Percentiles rank a stretch among this genome's conserved stretches.
phyloP scores from a whole-genome alignment of 352 stramenopile species.

The Plasmopara muralis region DNA sequence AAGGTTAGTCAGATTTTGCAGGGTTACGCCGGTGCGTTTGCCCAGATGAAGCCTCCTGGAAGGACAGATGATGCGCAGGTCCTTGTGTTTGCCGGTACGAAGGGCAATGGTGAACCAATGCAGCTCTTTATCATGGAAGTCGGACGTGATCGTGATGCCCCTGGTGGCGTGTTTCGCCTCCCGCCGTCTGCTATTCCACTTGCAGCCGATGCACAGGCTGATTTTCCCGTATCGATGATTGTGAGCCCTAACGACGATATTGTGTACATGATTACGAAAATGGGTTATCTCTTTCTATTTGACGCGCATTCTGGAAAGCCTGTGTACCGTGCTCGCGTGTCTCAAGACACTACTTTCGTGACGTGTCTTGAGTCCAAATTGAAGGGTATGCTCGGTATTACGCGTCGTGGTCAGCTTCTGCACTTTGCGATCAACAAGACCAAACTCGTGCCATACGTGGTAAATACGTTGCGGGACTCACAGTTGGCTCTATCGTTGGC shows the following conservation, averaged over 20 bases:
- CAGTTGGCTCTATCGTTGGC: constrained; percentile 94
- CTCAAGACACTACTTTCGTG: constrained; percentile 98
- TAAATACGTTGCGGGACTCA: constrained; percentile 96
- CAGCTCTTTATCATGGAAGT: constrained; percentile 99
- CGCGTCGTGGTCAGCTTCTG: constrained; percentile 94
- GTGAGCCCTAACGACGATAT: constrained; percentile 90
- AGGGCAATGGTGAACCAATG: constrained; percentile 66
- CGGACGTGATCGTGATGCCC: constrained; percentile 92
- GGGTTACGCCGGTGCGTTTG: constrained; percentile 96
- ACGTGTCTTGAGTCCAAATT: constrained; percentile 85
- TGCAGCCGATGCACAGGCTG: constrained; percentile 91
- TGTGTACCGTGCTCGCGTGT: constrained; percentile 96
- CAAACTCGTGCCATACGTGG: constrained; percentile 98
- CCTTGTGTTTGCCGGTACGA: constrained; percentile 79
- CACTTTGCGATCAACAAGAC: constrained; percentile 97
- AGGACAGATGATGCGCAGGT: constrained; percentile 88
- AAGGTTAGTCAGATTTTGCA: constrained; percentile 97
- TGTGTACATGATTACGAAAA: constrained; percentile 99
- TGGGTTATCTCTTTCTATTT: constrained; percentile 99
- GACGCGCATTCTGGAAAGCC: constrained; percentile 98
- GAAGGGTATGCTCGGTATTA: constrained; percentile 98
- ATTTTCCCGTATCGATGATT: constrained; percentile 98
- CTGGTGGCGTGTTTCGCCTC: constrained; percentile 93
- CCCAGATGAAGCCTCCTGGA: constrained; percentile 92
- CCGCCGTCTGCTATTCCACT: constrained; percentile 93